A percentile compares a stretch with the other conserved stretches of the same genome.
These are phyloP conservation scores for Aspergillus glaucus DNA, from an alignment of 2,329 filamentous ascomycete genomes.

Conservation along the genomic window DNA sequence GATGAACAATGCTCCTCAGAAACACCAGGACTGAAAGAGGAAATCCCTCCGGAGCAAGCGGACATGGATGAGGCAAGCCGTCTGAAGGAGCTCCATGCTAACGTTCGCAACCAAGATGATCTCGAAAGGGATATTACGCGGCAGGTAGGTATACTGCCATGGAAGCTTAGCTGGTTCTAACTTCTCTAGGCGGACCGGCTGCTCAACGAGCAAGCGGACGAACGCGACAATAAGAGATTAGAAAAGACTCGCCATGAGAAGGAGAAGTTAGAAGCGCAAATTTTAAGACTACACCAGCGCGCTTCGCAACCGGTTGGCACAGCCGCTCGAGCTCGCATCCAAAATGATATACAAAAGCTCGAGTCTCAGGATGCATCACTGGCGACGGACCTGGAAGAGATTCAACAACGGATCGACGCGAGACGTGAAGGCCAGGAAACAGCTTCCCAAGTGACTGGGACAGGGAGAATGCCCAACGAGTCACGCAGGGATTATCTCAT, in stretches of 20 bases:
- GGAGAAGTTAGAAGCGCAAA: conserved; percentile 58
- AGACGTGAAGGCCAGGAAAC: conserved; percentile 54
- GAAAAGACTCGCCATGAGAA: conserved; percentile 51
- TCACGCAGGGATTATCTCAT: conserved; percentile 84
- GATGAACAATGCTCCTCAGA: neutral
- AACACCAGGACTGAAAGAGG: neutral
- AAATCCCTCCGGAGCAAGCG: neutral
- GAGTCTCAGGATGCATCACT: conserved; percentile 59
- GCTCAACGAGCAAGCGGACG: conserved; percentile 56
- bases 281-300: conserved; percentile 53
- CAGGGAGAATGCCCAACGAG: conserved; percentile 65
- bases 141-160: conserved; percentile 33
- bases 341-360: conserved; percentile 57
- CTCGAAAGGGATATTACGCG: conserved; percentile 77
- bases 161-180: neutral
- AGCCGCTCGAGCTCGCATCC: conserved; percentile 40
- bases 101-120: conserved; percentile 80
- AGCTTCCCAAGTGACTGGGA: conserved; percentile 38
- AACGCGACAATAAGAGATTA: conserved; percentile 57
- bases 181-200: conserved; percentile 49
- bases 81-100: conserved; percentile 58
- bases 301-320: conserved; percentile 51
- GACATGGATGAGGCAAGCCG: conserved; percentile 52
- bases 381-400: conserved; percentile 69
- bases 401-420: conserved; percentile 72